Evolutionary conservation across 1,139 yeast species (phyloP), one percentile per base, ranked within the genome.

Genomic region (Sugiyamaella novakii): DNA sequence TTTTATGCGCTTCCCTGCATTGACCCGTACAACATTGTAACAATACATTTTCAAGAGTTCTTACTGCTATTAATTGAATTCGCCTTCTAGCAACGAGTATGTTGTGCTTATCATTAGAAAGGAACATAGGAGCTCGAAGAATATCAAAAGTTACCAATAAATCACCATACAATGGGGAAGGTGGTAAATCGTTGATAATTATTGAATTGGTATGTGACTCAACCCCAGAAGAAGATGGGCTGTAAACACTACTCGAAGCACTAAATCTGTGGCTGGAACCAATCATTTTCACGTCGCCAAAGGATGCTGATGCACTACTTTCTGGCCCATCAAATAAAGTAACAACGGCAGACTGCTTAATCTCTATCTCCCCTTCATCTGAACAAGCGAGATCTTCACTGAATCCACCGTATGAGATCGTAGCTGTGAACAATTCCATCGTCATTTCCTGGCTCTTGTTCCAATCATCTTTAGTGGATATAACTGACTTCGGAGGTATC

Each of bases 51-150:
- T 57, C 60, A n/a, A 60, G 46, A 15, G 57, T 49, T 11, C 56
- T 51, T 14, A 58, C 60, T 10, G 58, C 58, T 1, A 56, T 52
- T 18, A 61, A 46, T 46, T 61, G 60, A 14, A 61, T 53, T 15
- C 62, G 50, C 11, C 64, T 55, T 27, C 51, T 50, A 5, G 55
- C 59, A 5, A 61, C 59, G 7, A 47, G 54, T 2, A 55, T 35
- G 28, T 50, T 52, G n/a, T 52, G 58, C 29, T 43, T 49, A 12
- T 53, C 55, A 11, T 49, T 48, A 5, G 59, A 51, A 18, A 55
- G 45, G 33, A 52, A 55, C 29, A 54, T 27, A 11, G 58, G 57
- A 3, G 52, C 38, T 14, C 36, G 39, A 29, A 43, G 28, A 11
- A 8, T 31, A 11, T 27, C 47, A 45, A 17, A 45, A 21, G 38